Percentiles rank a stretch among this genome's conserved stretches.
Evolutionary conservation across 2,329 filamentous ascomycete species (phyloP).

Genomic region (Chrysoporthe cubensis): DNA sequence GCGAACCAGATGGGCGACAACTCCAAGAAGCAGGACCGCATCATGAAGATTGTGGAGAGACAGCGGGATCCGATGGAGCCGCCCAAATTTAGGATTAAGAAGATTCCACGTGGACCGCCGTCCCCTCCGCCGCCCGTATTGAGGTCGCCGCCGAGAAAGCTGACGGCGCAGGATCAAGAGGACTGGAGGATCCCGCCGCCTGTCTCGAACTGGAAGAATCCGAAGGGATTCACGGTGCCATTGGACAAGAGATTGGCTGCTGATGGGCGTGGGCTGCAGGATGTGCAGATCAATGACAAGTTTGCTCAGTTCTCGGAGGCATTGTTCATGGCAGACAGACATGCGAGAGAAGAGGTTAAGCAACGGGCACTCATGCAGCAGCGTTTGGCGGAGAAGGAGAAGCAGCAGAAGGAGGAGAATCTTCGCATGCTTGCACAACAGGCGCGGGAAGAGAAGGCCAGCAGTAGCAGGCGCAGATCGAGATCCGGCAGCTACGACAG

Average conservation of each 20-base stretch:
- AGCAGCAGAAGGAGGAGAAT: slow-evolving; percentile 90
- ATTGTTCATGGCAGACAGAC: slow-evolving; percentile 89
- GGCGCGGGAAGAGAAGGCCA: slow-evolving; percentile 79
- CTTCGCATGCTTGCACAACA: slow-evolving; percentile 87
- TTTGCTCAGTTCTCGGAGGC: slow-evolving; percentile 96
- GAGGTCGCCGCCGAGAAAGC: slow-evolving; percentile 90
- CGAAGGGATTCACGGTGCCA: slow-evolving; percentile 95
- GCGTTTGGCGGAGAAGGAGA: slow-evolving; percentile 93
- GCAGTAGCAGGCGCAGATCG: slow-evolving; percentile 44
- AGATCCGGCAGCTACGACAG: slow-evolving; percentile 55
- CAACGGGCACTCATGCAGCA: slow-evolving; percentile 95
- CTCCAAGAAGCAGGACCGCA: slow-evolving; percentile 86
- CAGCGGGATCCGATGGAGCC: slow-evolving; percentile 96
- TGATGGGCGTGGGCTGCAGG: slow-evolving; percentile 88
- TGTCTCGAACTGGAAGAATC: slow-evolving; percentile 99
- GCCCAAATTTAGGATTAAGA: slow-evolving; percentile 98
- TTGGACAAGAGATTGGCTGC: slow-evolving; percentile 94
- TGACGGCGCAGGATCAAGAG: slow-evolving; percentile 96
- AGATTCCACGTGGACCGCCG: slow-evolving; percentile 90
- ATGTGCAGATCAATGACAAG: slow-evolving; percentile 97
- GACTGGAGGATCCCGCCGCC: slow-evolving; percentile 81
- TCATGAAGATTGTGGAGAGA: slow-evolving; percentile 97
- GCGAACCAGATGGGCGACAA: slow-evolving; percentile 94
- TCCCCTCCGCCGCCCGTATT: slow-evolving; percentile 92
- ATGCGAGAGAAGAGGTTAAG: slow-evolving; percentile 93